Evolutionary conservation across 441 rosid species (phyloP), one percentile per base, ranked within the genome.

Genomic region (Syzygium malaccense): DNA sequence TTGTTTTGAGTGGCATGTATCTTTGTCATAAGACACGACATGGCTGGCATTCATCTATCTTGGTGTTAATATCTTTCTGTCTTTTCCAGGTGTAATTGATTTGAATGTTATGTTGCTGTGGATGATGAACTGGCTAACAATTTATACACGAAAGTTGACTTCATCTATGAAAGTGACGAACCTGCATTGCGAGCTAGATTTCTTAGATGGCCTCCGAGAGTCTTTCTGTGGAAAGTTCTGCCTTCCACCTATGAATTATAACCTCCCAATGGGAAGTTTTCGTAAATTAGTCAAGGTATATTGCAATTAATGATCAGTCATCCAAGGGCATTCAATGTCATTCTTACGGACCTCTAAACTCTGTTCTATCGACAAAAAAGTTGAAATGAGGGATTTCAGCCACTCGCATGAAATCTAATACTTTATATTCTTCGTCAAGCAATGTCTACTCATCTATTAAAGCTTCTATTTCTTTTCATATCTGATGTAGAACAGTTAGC

Each of bases 161-260:
- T 97, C 57, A 86, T 91, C 57, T 92, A 88, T 79, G 98, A 96
- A 90, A 93, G 87, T 20, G 94, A 95, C 14, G 99, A 97, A 91
- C 99, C 97, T 45, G 96, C 98, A 23, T 94, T 98, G 99, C 98
- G 95, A 94, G 98, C 99, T 57, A 93, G 98, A 89, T 96, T 93
- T 92, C 94, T 95, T 28, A 96, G 94, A 58, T 93, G 98, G 17
- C 96, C 98, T 3, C 95, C 93, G 45, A 93, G 99, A 89, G 90
- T 94, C 87, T 91, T 97, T 60, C 86, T 96, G 56, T 96, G 98
- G 99, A 89, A 94, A 15, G 93, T 93, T 86, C 95, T 96, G 64
- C 88, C 93, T 26, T 62, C 83, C 88, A 80, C 45, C 6, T 83
- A 86, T 53, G 92, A 88, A 20, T 90, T 88, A 89, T 92, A 90